Conservation (phyloP, 2,329 filamentous ascomycete genomes). For the Xylaria sp. region DNA sequence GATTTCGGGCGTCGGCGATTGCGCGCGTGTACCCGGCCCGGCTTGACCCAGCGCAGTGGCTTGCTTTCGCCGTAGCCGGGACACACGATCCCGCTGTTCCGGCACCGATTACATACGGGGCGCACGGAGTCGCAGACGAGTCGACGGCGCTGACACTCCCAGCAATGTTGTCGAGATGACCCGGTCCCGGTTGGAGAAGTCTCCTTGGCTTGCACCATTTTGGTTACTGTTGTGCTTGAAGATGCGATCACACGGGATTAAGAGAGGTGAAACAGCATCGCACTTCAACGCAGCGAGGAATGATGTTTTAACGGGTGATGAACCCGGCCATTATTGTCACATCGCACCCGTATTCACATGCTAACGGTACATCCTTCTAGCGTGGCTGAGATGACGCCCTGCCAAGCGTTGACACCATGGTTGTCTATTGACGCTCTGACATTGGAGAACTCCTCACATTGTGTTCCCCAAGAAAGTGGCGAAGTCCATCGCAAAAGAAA, state of each 20-base stretch:
- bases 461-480: too few relatives aligned
- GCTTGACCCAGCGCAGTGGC: conserved; percentile 38
- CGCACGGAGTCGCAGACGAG: conserved; percentile 37
- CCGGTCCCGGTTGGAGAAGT: not conserved
- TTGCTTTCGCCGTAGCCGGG: conserved; percentile 37
- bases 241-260: not conserved
- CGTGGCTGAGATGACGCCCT: too few relatives aligned
- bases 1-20: conserved; percentile 10
- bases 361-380: too few relatives aligned
- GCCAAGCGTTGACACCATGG: too few relatives aligned
- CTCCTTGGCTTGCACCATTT: conserved; percentile 6
- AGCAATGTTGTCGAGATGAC: conserved; percentile 32
- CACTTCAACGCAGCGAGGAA: too few relatives aligned
- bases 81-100: conserved; percentile 32
- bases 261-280: too few relatives aligned
- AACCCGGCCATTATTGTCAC: too few relatives aligned
- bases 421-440: too few relatives aligned
- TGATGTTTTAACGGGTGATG: too few relatives aligned
- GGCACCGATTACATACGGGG: conserved; percentile 37
- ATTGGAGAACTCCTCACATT: too few relatives aligned
- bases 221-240: not conserved
- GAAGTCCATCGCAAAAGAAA: too few relatives aligned
- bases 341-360: too few relatives aligned
- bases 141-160: conserved; percentile 39
- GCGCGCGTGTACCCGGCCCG: conserved; percentile 34